phyloP scores from a whole-genome alignment of 371 early-diverging fungal species.

The Mucor velutinosus region DNA sequence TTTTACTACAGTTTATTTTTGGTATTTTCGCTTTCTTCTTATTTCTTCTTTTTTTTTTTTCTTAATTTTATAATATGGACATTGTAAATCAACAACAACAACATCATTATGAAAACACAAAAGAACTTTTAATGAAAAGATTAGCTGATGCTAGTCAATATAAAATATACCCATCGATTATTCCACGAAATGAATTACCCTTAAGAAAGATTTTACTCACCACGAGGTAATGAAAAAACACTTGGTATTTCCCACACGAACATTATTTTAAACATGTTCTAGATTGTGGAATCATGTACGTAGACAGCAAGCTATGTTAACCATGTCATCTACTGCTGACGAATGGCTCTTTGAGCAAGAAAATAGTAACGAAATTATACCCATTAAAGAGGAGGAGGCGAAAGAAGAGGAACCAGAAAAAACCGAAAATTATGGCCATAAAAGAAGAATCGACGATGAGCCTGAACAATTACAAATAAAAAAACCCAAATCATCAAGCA shows the following conservation, averaged over 20 bases:
- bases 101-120: constrained; percentile 8
- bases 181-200: constrained; percentile 29
- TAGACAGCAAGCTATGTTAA: constrained; percentile 18
- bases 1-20: not conserved
- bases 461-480: constrained; percentile 3
- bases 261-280: not conserved
- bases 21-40: constrained; percentile 2
- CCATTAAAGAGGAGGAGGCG: constrained; percentile 1
- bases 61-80: constrained; percentile 1
- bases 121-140: constrained; percentile 32
- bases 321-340: constrained; percentile 9
- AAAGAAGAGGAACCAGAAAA: not conserved
- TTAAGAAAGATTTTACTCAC: constrained; percentile 32
- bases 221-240: constrained; percentile 22
- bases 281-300: constrained; percentile 36
- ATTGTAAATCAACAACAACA: constrained; percentile 1
- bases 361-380: constrained; percentile 4
- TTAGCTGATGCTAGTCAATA: constrained; percentile 32
- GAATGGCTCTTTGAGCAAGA: constrained; percentile 24
- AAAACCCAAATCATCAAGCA: constrained; percentile 6
- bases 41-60: not conserved
- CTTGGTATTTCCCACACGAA: constrained; percentile 3
- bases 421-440: not conserved
- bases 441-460: not conserved
- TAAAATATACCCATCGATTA: constrained; percentile 29